phyloP scores from a whole-genome alignment of 2,329 filamentous ascomycete genomes.

The Fusarium chlamydosporum region DNA sequence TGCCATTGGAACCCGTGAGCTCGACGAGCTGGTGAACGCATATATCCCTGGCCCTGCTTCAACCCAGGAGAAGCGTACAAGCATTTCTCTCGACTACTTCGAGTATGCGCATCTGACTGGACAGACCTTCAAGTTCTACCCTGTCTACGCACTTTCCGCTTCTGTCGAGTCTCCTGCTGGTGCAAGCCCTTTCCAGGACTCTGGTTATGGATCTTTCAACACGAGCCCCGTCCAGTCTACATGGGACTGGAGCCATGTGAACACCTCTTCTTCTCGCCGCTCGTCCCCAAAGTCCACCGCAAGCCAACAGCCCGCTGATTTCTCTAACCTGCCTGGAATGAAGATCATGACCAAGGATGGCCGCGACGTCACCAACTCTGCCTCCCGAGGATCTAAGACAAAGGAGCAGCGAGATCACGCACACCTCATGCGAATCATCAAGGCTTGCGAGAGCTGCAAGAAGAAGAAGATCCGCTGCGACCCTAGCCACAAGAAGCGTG shows the following conservation, averaged over 20 bases:
- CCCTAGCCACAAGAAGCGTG: constrained; percentile 69
- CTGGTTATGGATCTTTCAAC: constrained; percentile 63
- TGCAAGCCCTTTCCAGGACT: constrained; percentile 59
- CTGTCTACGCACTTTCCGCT: constrained; percentile 60
- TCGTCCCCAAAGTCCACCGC: constrained; percentile 51
- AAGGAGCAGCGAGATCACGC: constrained; percentile 78
- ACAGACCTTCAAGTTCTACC: constrained; percentile 73
- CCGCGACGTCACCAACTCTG: constrained; percentile 72
- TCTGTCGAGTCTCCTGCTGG: constrained; percentile 62
- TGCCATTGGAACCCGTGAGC: constrained; percentile 72
- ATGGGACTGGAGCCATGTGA: constrained; percentile 62
- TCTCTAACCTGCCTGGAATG: constrained; percentile 72
- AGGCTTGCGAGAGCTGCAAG: constrained; percentile 74
- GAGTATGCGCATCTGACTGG: constrained; percentile 67
- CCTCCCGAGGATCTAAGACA: constrained; percentile 74
- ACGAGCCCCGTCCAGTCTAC: constrained; percentile 65
- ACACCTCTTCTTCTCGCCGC: constrained; percentile 52
- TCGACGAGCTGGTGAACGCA: constrained; percentile 71
- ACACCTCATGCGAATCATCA: constrained; percentile 76
- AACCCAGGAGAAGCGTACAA: constrained; percentile 71
- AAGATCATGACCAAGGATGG: constrained; percentile 76
- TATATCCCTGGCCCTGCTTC: constrained; percentile 68
- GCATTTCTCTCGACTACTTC: constrained; percentile 72
- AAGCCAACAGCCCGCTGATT: constrained; percentile 58
- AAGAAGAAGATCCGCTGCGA: constrained; percentile 75